Evolutionary conservation across 805 yeast species (phyloP).

Genomic region (Wickerhamiella sorbophila): DNA sequence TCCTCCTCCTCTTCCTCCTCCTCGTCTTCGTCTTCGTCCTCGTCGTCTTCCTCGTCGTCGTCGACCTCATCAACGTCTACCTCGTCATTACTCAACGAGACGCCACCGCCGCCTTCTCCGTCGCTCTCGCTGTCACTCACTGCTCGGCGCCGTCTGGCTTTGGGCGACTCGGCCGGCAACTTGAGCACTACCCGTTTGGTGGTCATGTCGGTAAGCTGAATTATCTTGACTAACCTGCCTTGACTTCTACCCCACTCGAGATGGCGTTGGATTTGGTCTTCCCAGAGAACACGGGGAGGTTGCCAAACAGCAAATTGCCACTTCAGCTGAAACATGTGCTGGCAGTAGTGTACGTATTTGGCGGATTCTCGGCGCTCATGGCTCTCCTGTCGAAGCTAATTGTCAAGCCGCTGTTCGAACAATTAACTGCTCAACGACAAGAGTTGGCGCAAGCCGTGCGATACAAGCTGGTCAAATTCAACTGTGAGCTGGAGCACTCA

Average conservation of each 20-base stretch:
- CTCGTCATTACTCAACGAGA: slow-evolving; percentile 6
- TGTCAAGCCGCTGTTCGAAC: slow-evolving; percentile 23
- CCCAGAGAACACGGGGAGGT: slow-evolving; percentile 18
- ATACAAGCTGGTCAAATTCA: slow-evolving; percentile 16
- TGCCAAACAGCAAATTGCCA: slow-evolving; percentile 9
- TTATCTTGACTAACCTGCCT: background rate
- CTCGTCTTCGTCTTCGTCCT: slow-evolving; percentile 10
- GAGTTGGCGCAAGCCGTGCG: slow-evolving; percentile 20
- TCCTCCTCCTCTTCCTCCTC: slow-evolving; percentile 9
- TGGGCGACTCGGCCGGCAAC: background rate
- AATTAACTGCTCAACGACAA: slow-evolving; percentile 23
- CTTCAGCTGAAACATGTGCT: slow-evolving; percentile 18
- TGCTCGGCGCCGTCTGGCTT: slow-evolving; percentile 3
- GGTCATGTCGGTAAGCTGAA: background rate
- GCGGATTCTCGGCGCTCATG: slow-evolving; percentile 21
- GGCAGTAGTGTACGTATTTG: slow-evolving; percentile 22
- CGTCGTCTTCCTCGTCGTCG: slow-evolving; percentile 14
- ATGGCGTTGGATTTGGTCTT: slow-evolving; percentile 14
- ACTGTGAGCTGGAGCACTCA: slow-evolving; percentile 12
- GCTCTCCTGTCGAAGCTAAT: slow-evolving; percentile 22
- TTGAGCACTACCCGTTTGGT: background rate
- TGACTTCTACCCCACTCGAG: background rate
- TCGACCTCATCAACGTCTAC: slow-evolving; percentile 15
- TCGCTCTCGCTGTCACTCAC: slow-evolving; percentile 13
- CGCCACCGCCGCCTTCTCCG: background rate